A percentile compares a stretch with the other conserved stretches of the same genome.
Evolutionary conservation across 306 rosid genomes (phyloP).

Genomic region (Mucuna pruriens): DNA sequence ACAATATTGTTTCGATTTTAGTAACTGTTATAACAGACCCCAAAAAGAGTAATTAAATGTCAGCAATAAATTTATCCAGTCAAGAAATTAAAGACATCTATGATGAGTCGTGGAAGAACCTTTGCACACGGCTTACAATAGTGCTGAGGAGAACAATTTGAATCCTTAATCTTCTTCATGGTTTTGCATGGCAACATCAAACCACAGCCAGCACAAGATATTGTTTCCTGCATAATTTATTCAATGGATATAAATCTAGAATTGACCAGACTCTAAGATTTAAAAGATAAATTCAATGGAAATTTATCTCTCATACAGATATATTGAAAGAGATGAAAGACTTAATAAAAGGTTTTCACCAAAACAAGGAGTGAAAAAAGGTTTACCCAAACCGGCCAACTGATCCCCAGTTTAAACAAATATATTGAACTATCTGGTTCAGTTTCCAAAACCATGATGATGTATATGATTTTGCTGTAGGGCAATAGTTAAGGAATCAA

Average conservation of each 20-base stretch:
- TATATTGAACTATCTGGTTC: neutral
- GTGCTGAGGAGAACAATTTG: conserved; percentile 47
- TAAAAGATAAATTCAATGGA: neutral
- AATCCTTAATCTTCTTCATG: conserved; percentile 61
- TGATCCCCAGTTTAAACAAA: neutral
- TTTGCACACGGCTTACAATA: conserved; percentile 80
- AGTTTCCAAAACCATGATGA: neutral
- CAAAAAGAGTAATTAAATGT: conserved; percentile 27
- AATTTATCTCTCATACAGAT: neutral
- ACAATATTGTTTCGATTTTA: conserved; percentile 86
- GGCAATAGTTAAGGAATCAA: neutral
- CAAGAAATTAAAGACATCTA: conserved; percentile 27
- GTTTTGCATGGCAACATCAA: conserved; percentile 56
- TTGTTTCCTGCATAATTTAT: conserved; percentile 59
- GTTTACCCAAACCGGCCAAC: neutral
- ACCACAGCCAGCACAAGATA: conserved; percentile 82
- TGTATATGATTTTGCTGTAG: neutral
- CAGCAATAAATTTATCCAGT: conserved; percentile 6
- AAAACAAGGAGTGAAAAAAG: neutral
- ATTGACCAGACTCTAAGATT: conserved; percentile 6
- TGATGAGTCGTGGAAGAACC: conserved; percentile 48
- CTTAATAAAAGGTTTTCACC: neutral
- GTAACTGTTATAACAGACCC: conserved; percentile 57
- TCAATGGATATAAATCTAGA: conserved; percentile 31
- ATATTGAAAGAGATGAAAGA: neutral